Conservation (phyloP, 2,329 filamentous ascomycete genomes). For the Penicillium sp. region DNA sequence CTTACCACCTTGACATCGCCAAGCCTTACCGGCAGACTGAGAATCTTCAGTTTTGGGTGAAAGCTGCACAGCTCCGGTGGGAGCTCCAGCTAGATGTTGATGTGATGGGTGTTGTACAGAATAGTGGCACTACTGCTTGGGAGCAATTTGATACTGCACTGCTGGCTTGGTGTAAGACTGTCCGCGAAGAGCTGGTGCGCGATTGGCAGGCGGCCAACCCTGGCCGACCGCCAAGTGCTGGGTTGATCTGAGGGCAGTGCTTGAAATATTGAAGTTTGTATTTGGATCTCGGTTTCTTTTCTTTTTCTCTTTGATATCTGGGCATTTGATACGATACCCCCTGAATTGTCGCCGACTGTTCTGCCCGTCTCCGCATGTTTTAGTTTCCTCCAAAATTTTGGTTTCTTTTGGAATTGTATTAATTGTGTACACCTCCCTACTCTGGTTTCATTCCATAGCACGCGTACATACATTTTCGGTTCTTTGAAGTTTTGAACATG, state of each 20-base stretch:
- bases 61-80: conserved; percentile 92
- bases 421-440: conserved; percentile 4
- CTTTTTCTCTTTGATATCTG: conserved; percentile 26
- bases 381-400: conserved; percentile 11
- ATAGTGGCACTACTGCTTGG: conserved; percentile 67
- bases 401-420: conserved; percentile 18
- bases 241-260: conserved; percentile 20
- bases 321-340: conserved; percentile 30
- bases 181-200: conserved; percentile 76
- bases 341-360: conserved; percentile 24
- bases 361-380: conserved; percentile 19
- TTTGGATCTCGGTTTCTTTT: conserved; percentile 15
- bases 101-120: conserved; percentile 81
- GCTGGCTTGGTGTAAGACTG: conserved; percentile 75
- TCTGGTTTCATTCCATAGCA: conserved; percentile 5
- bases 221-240: conserved; percentile 25
- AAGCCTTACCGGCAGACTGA: conserved; percentile 94
- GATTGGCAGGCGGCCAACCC: conserved; percentile 59
- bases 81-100: conserved; percentile 81
- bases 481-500: background rate
- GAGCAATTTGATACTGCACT: conserved; percentile 78
- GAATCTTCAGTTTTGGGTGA: conserved; percentile 93
- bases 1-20: conserved; percentile 85
- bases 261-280: background rate
- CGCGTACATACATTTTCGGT: conserved; percentile 7